These are phyloP conservation scores for Codiaeum variegatum DNA, from an alignment of 441 rosid genomes.

Conservation along the genomic window DNA sequence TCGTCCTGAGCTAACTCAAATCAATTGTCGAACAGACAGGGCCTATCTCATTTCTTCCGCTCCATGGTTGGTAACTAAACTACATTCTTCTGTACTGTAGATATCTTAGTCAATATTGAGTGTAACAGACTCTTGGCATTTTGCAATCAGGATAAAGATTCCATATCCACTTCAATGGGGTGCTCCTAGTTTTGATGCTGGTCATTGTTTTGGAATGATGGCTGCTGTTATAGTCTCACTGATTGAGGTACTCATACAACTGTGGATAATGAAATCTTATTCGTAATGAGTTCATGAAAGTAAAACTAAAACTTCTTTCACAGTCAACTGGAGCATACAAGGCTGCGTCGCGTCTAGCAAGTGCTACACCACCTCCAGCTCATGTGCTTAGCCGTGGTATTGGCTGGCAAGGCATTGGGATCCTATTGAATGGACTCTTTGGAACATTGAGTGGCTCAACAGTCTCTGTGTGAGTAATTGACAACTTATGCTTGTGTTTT, in stretches of 20 bases:
- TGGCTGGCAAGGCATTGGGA: slow-evolving; percentile 99
- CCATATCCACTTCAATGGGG: slow-evolving; percentile 99
- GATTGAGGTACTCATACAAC: slow-evolving; percentile 58
- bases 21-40: slow-evolving; percentile 88
- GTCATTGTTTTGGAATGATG: slow-evolving; percentile 99
- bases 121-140: neutral
- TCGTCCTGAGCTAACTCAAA: slow-evolving; percentile 70
- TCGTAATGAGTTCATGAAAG: neutral
- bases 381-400: slow-evolving; percentile 99
- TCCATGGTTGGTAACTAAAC: slow-evolving; percentile 79
- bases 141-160: slow-evolving; percentile 70
- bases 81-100: no score
- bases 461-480: slow-evolving; percentile 69
- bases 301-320: slow-evolving; percentile 22
- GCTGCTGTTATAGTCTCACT: slow-evolving; percentile 91
- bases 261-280: neutral
- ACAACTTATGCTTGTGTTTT: neutral
- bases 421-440: slow-evolving; percentile 77
- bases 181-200: slow-evolving; percentile 97
- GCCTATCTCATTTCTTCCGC: slow-evolving; percentile 97
- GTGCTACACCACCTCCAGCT: slow-evolving; percentile 99
- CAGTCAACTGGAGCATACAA: slow-evolving; percentile 98
- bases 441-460: slow-evolving; percentile 85
- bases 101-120: neutral
- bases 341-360: slow-evolving; percentile 95